Percentiles rank a stretch among this genome's conserved stretches.
phyloP scores from a whole-genome alignment of 2,329 filamentous ascomycete genomes.

The Ophiostoma australiae region DNA sequence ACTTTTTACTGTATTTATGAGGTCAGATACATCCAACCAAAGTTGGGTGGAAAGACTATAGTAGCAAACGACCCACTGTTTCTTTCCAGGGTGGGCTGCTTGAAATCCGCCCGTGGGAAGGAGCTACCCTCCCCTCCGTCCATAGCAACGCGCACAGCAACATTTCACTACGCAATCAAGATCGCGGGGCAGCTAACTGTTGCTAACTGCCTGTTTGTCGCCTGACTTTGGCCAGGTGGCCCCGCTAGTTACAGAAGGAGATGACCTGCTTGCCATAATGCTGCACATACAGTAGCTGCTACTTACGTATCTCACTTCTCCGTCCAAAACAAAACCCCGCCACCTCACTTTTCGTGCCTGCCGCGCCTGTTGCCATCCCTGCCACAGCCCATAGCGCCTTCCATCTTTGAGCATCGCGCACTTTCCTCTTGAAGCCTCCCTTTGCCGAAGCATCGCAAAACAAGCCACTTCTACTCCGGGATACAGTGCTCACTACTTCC shows the following conservation, averaged over 20 bases:
- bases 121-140: neutral
- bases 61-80: neutral
- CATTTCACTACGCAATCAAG: neutral
- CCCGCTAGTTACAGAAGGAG: neutral
- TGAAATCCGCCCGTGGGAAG: neutral
- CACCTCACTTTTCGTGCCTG: slow-evolving; percentile 24
- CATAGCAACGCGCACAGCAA: slow-evolving; percentile 7
- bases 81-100: neutral
- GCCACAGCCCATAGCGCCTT: slow-evolving; percentile 9
- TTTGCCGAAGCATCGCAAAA: neutral
- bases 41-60: too few relatives aligned
- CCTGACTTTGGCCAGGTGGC: neutral
- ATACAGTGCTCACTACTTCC: neutral
- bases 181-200: slow-evolving; percentile 16
- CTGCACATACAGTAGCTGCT: neutral
- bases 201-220: slow-evolving; percentile 16
- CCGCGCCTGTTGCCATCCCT: slow-evolving; percentile 11
- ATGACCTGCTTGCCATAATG: too few relatives aligned
- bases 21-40: neutral
- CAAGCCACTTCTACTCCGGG: neutral
- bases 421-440: neutral
- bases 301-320: neutral
- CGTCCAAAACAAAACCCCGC: slow-evolving; percentile 22
- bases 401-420: neutral
- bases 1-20: neutral